Evolutionary conservation across 2,329 filamentous ascomycete genomes (phyloP), one percentile per base, ranked within the genome.

Genomic region (Aureobasidium musti): DNA sequence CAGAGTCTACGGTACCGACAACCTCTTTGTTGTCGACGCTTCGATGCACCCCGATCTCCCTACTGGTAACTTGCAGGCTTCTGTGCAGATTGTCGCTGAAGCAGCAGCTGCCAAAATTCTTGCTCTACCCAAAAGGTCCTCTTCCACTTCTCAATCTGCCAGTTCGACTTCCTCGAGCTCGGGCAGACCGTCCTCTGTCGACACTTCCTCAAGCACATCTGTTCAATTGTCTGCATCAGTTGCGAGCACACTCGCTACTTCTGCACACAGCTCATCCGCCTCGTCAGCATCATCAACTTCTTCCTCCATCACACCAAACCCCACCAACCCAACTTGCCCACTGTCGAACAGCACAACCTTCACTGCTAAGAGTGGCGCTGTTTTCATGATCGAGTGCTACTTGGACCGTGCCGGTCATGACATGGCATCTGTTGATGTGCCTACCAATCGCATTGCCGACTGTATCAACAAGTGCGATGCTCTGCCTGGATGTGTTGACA

Each of bases 1-100:
- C 67, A 85, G 84, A 76, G 86, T 90, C 6, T 89, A 86, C 72
- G 73, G 73, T 37, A 74, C 72, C 3, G 72, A 73, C 53, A 73
- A 74, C 41, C 59, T 73, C n/a, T 76, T 72, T 68, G 67, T 74
- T 23, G 84, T 89, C 2, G 87, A 89, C 70, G 87, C 84, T 0
- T 83, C 82, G 68, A 87, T 90, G 72, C 87, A 89, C 77, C 87
- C 87, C 0, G 87, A 88, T 69, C 83, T 89, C 66, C 82, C 86
- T 2, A 87, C 86, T 0, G 84, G 87, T 23, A 91, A 91, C 76
- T 87, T 87, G 1, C 84, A 86, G 61, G 82, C 85, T 1, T 83
- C 84, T 41, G 84, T 89, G 69, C 85, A 89, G 76, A 80, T 87
- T 39, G 85, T 82, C 17, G 83, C 86, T 21, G 87, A 89, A 78